These are phyloP conservation scores for Gossypium schwendimanii DNA, from an alignment of 441 rosid species.

Conservation along the genomic window DNA sequence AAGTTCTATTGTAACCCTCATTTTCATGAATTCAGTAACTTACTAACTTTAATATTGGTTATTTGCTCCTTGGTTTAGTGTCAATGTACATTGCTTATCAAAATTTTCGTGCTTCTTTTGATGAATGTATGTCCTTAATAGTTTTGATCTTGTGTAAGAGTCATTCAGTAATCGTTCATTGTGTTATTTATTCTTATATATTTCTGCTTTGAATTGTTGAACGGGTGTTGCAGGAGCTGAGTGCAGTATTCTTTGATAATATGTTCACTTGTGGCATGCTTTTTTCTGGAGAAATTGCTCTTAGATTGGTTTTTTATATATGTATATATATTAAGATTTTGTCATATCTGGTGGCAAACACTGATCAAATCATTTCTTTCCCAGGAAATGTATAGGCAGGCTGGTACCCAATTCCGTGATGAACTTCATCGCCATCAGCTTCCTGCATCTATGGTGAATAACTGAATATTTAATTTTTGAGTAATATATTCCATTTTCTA, in stretches of 20 bases:
- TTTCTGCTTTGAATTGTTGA: conserved; percentile 2
- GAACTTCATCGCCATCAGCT: conserved; percentile 92
- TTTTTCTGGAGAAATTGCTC: background rate
- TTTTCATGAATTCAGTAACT: background rate
- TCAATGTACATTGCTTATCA: background rate
- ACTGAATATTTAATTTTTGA: background rate
- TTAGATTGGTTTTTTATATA: background rate
- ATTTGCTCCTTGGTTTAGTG: background rate
- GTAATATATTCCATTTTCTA: background rate
- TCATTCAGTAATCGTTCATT: background rate
- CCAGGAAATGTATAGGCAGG: conserved; percentile 92
- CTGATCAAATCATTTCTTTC: conserved; percentile 20
- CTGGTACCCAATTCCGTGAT: conserved; percentile 85
- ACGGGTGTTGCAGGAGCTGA: background rate
- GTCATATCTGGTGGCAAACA: background rate
- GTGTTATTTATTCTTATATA: background rate
- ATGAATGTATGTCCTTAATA: background rate
- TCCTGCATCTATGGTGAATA: conserved; percentile 68
- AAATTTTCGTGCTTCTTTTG: background rate
- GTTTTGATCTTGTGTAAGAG: background rate
- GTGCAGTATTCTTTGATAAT: background rate
- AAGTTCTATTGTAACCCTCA: background rate
- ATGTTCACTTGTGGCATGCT: background rate
- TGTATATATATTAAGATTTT: background rate
- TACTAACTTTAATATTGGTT: background rate